These are phyloP conservation scores for Lophium mytilinum DNA, from an alignment of 495 filamentous ascomycete genomes.

Conservation along the genomic window DNA sequence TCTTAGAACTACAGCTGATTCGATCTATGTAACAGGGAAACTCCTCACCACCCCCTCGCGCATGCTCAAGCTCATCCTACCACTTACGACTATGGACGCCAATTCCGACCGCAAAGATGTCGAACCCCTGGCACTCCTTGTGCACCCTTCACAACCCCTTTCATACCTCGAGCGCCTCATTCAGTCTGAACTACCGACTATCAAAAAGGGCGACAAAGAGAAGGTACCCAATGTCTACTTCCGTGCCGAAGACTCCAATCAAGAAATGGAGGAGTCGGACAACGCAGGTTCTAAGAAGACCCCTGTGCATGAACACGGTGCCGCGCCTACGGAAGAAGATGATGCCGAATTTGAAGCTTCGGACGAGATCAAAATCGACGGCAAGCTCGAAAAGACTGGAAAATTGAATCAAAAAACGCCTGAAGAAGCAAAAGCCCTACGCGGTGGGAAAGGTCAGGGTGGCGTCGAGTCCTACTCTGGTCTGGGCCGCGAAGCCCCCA, in stretches of 20 bases:
- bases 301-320: conserved; percentile 7
- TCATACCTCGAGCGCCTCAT: conserved; percentile 88
- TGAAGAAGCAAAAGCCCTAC: conserved; percentile 11
- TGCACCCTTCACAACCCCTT: conserved; percentile 88
- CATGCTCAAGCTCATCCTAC: conserved; percentile 81
- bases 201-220: conserved; percentile 53
- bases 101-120: conserved; percentile 54
- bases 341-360: conserved; percentile 32
- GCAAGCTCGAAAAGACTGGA: conserved; percentile 39
- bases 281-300: not conserved
- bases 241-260: conserved; percentile 63
- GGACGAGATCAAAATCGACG: conserved; percentile 43
- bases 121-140: conserved; percentile 77
- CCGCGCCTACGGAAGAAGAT: conserved; percentile 22
- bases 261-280: conserved; percentile 38
- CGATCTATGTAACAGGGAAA: conserved; percentile 60
- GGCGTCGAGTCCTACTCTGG: conserved; percentile 55
- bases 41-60: conserved; percentile 84
- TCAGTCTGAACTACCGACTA: conserved; percentile 73
- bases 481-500: conserved; percentile 44
- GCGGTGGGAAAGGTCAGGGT: conserved; percentile 40
- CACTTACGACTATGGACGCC: conserved; percentile 55
- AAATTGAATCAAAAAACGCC: conserved; percentile 31
- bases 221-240: conserved; percentile 65
- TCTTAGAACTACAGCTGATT: too few relatives aligned